Base-by-base conservation (phyloP, 2,329 filamentous ascomycete genomes). In the Aspergillus caelatus region DNA sequence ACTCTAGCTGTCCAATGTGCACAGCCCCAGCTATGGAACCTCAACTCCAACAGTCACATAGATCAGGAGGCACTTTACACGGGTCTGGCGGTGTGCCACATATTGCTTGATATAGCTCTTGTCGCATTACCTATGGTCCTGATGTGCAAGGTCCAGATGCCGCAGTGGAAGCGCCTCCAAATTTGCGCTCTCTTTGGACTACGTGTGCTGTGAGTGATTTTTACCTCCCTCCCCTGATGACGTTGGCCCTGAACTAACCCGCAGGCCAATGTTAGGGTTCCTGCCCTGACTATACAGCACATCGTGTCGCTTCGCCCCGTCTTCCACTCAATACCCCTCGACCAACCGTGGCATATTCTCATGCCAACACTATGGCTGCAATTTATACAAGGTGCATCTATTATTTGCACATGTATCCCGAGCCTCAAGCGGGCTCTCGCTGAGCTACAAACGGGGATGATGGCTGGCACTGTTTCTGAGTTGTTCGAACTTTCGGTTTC, bases 391-490 rank as follows among this genome's bases (percentile, higher is more conserved):
- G 23, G 50, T 2, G 12, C 48, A 1, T 60, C 58, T 4, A 60
- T 60, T 7, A 16, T 60, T 1, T 60, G 48, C 36, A 36, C 48
- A 16, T 60, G 58, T 36, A 55, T 60, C n/a, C 58, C 48, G 1
- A 53, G 36, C 11, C 32, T 60, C n/a, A 60, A 54, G 19, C 58
- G 50, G 8, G 58, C 30, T 1, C 36, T 60, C 12, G 58, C 58
- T 3, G 58, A 60, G 19, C 58, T 60, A 19, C 58, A 60, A 60
- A 60, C 48, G 9, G 58, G 58, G 32, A 60, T 60, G 58, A 60
- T 60, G 58, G 46, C 58, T 10, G 58, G 58, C n/a, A 26, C 50
- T 6, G 41, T 60, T 10, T 43, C 50, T 2, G 48, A 60, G 6
- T 55, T 43, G 21, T 54, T 60, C 19, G 58, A 60, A 19, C 39